A percentile compares a stretch with the other conserved stretches of the same genome.
phyloP scores from a whole-genome alignment of 139 green algal species.

The Picochlorum costavermella region DNA sequence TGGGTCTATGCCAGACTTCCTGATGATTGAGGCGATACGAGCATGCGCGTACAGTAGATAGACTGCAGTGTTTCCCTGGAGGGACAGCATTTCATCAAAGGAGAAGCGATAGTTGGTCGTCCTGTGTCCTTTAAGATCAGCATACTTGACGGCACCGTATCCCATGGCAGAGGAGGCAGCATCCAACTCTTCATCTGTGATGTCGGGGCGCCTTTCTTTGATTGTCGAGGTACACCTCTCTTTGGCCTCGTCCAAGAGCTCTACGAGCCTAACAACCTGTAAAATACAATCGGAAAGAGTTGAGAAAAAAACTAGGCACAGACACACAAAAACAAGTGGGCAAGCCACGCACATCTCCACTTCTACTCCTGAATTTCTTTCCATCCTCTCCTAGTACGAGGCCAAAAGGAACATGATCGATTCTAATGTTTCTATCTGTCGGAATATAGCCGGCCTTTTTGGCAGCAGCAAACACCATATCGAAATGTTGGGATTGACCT shows the following conservation, averaged over 20 bases:
- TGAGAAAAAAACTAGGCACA: too few relatives aligned
- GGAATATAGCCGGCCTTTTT: constrained; percentile 57
- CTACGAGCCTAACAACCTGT: constrained; percentile 79
- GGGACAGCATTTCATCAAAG: constrained; percentile 88
- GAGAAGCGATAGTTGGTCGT: constrained; percentile 94
- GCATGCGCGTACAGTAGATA: constrained; percentile 97
- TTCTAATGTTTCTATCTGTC: constrained; percentile 25
- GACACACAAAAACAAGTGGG: neutral
- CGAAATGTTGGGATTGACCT: constrained; percentile 88
- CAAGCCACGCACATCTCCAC: constrained; percentile 26
- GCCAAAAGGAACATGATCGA: constrained; percentile 94
- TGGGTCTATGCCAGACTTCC: constrained; percentile 62
- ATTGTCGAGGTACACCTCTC: constrained; percentile 49
- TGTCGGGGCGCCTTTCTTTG: constrained; percentile 41
- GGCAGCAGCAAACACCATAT: constrained; percentile 75
- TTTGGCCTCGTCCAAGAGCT: constrained; percentile 94
- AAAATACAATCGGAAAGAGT: neutral
- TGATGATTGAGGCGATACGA: constrained; percentile 73
- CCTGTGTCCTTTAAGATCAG: constrained; percentile 91
- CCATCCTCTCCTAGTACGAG: constrained; percentile 94
- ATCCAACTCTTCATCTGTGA: constrained; percentile 53
- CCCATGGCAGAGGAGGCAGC: constrained; percentile 65
- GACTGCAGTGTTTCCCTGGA: constrained; percentile 95
- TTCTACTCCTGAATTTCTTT: constrained; percentile 75
- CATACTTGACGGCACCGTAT: constrained; percentile 95